phyloP scores from a whole-genome alignment of 1,284 basidiomycete genomes.

The Peniophora sp. region DNA sequence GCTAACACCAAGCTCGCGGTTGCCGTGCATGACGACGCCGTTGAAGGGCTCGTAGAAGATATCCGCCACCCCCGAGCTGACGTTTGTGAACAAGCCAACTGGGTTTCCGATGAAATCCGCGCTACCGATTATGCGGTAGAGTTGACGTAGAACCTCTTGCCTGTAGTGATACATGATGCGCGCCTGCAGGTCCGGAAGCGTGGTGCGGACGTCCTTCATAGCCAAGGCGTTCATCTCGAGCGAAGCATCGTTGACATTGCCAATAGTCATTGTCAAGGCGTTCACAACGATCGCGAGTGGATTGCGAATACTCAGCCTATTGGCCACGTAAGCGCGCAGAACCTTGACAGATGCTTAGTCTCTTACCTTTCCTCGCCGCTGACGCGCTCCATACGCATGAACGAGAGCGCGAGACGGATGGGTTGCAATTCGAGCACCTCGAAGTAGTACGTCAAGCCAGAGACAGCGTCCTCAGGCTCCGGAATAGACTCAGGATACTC shows the following conservation, averaged over 20 bases:
- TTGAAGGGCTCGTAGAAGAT: conserved; percentile 99
- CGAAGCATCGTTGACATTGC: conserved; percentile 97
- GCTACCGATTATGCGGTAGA: conserved; percentile 94
- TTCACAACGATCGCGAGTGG: conserved; percentile 93
- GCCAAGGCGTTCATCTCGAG: conserved; percentile 92
- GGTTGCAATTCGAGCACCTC: conserved; percentile 97
- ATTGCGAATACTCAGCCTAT: conserved; percentile 77
- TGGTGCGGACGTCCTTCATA: conserved; percentile 91
- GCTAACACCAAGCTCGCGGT: conserved; percentile 93
- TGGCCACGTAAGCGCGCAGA: not conserved
- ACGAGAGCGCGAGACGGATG: conserved; percentile 87
- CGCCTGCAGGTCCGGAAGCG: conserved; percentile 76
- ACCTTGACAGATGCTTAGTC: not conserved
- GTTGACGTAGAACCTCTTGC: conserved; percentile 88
- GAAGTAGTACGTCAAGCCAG: conserved; percentile 85
- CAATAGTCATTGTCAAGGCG: conserved; percentile 93
- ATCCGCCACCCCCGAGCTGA: conserved; percentile 97
- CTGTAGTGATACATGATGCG: conserved; percentile 91
- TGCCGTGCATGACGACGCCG: conserved; percentile 95
- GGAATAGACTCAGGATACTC: conserved; percentile 70
- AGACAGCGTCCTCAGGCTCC: conserved; percentile 64
- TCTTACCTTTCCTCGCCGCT: conserved; percentile 88
- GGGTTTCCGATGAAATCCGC: conserved; percentile 94
- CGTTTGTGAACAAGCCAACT: conserved; percentile 96
- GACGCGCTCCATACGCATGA: conserved; percentile 93